Evolutionary conservation across 768 basidiomycete species (phyloP), one percentile per base, ranked within the genome.

Genomic region (Agaricus sinodeliciosus): DNA sequence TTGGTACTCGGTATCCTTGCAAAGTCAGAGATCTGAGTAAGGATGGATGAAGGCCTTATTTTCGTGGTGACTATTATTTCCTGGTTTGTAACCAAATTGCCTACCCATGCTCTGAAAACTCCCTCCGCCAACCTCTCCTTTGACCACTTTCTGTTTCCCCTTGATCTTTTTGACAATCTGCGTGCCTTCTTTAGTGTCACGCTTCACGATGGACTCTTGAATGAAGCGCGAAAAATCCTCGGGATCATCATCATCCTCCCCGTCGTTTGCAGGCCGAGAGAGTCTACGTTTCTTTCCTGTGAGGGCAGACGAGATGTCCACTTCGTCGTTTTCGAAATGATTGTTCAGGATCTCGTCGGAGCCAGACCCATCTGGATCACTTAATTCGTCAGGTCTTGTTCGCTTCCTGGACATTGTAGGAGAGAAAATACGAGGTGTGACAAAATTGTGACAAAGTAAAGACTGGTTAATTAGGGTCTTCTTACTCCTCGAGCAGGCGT

Each of bases 81-180:
- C 9, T 35, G 11, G 22, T 9, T 43, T 27, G 39, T 4, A 6
- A 41, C 48, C 40, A 31, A 27, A 18, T n/a, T 26, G 75, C 82
- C 49, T 50, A 91, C 91, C 92, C 90, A 97, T 93, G 79, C 85
- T 87, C 67, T 96, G 94, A 60, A 96, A 97, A 57, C 92, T 95
- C 16, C 94, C 94, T 27, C 94, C 94, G 28, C 94, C 94, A 11
- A 90, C 77, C 62, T 91, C 85, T 15, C 84, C 85, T 64, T 88
- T 91, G 2, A 68, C 69, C 25, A 84, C 65, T 62, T 86, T 90
- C 16, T 72, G 69, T 64, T 87, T 87, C 8, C 81, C 83, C 60
- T 88, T 92, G 11, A 81, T 74, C 60, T 83, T 87, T 65, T 90
- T 94, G 48, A 94, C 68, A 8, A 90, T 57, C 47, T 86, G 79